phyloP scores from a whole-genome alignment of 495 filamentous ascomycete species.

The Aspergillus ostianus region DNA sequence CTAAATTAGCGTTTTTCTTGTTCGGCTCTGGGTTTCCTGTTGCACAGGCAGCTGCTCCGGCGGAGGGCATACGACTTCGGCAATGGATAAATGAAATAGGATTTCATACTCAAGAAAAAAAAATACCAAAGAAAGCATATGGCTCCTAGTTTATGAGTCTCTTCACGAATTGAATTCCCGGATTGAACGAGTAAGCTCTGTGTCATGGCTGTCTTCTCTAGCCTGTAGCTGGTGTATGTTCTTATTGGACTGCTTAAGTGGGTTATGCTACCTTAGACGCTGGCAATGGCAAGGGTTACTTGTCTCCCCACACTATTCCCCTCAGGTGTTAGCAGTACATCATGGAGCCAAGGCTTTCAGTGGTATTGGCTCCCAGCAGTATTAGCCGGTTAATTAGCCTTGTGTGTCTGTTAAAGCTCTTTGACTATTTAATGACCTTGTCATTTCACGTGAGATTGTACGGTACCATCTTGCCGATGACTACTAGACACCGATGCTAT shows the following conservation, averaged over 20 bases:
- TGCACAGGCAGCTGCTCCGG: constrained; percentile 39
- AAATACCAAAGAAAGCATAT: constrained; percentile 43
- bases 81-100: constrained; percentile 53
- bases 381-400: too few species aligned
- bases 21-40: constrained; percentile 50
- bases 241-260: too few species aligned
- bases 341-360: too few species aligned
- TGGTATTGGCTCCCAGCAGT: too few species aligned
- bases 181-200: background rate
- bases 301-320: background rate
- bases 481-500: too few species aligned
- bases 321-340: background rate
- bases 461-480: too few species aligned
- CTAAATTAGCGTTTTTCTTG: constrained; percentile 61
- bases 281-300: too few species aligned
- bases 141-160: constrained; percentile 42
- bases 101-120: constrained; percentile 47
- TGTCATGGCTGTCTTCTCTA: background rate
- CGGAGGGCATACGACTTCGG: constrained; percentile 46
- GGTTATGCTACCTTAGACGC: too few species aligned
- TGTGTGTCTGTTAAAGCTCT: too few species aligned
- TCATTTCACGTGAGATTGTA: too few species aligned
- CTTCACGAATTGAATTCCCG: constrained; percentile 24
- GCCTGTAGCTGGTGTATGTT: background rate
- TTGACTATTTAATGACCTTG: too few species aligned